A percentile compares a stretch with the other conserved stretches of the same genome.
phyloP scores from a whole-genome alignment of 805 yeast genomes.

The Wickerhamomyces tratensis region DNA sequence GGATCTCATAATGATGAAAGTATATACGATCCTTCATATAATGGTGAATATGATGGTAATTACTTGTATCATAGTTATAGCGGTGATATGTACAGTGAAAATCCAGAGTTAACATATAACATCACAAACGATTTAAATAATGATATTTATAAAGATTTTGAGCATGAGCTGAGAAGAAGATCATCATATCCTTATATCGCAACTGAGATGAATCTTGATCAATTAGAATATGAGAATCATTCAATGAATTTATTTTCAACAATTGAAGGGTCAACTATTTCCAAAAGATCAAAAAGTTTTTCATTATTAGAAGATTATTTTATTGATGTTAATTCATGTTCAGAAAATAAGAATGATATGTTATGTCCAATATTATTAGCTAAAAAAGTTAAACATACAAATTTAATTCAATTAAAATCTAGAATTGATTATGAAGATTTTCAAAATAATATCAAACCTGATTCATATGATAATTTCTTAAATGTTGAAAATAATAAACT shows the following conservation, averaged over 20 bases:
- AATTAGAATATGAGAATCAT: slow-evolving; percentile 18
- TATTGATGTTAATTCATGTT: background rate
- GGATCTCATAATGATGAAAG: too few species aligned
- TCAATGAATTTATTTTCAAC: slow-evolving; percentile 3
- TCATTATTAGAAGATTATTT: slow-evolving; percentile 18
- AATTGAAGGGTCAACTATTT: background rate
- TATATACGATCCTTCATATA: too few species aligned
- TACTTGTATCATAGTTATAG: too few species aligned
- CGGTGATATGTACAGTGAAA: too few species aligned
- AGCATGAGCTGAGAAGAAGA: slow-evolving; percentile 23
- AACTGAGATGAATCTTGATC: slow-evolving; percentile 22
- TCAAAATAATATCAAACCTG: background rate
- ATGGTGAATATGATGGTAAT: too few species aligned
- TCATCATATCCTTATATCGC: slow-evolving; percentile 28
- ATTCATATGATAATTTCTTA: background rate
- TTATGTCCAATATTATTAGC: slow-evolving; percentile 8
- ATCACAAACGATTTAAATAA: too few species aligned
- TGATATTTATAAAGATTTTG: slow-evolving; percentile 5
- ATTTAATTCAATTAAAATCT: background rate
- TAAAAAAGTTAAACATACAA: slow-evolving; percentile 3
- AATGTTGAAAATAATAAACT: background rate
- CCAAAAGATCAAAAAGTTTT: slow-evolving; percentile 27
- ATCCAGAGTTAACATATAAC: too few species aligned
- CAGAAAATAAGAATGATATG: slow-evolving; percentile 8
- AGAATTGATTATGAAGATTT: background rate